Base-by-base conservation (phyloP, 768 basidiomycete species). In the Chalciporus piperatus region DNA sequence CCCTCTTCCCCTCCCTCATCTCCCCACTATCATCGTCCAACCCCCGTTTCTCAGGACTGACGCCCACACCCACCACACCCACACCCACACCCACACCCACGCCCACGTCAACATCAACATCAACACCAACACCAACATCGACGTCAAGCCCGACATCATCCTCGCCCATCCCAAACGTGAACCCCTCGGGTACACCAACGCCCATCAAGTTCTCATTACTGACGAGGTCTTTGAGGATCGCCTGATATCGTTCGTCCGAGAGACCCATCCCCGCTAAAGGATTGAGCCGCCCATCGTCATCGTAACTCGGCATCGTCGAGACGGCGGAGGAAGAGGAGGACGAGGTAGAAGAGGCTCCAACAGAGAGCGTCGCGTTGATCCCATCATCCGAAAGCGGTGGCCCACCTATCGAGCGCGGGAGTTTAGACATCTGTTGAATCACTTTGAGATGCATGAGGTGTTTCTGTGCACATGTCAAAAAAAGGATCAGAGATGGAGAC, bases 261-360 rank as follows among this genome's bases (percentile, higher is more conserved):
- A 95, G 79, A 12, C 92, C 93, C 83, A 94, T 88, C 16, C 84
- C 87, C 14, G 86, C 88, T 38, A 97, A 76, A 6, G 91, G 90
- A 69, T 96, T 93, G 58, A 90, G 81, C 50, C 82, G 73, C 28
- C 75, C 76, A 25, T 85, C 81, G 48, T 62, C 62, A 20, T 67
- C 60, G 12, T 62, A 66, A 47, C 58, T 64, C 11, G 37, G 47
- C 47, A 67, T 76, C 73, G 50, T 63, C 61, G 54, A 59, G 51
- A n/a, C n/a, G n/a, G 56, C 50, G 6, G 61, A 52, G 0, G 55
- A 46, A 4, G 32, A 13, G 16, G 35, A 47, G 2, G 56, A 28
- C 5, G 57, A 49, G 27, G 27, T 4, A 9, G 74, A 49, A 9
- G 27, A 7, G 9, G 74, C 70, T 37, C 72, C 73, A 3, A 77